Evolutionary conservation across 352 stramenopile genomes (phyloP), one percentile per base, ranked within the genome.

Genomic region (Phytophthora palmivora): DNA sequence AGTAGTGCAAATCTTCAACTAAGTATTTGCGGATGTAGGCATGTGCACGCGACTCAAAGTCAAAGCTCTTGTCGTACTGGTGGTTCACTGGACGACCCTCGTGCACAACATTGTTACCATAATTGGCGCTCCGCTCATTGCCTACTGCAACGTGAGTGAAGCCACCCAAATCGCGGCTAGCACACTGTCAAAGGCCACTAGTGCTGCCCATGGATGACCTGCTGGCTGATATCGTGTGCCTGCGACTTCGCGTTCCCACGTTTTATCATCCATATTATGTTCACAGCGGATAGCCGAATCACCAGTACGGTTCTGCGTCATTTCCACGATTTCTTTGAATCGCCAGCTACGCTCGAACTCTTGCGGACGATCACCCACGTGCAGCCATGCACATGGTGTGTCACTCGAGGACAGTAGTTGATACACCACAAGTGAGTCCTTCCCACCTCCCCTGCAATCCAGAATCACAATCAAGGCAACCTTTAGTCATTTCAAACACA

Each of bases 21-120:
- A 79, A 32, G 36, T 76, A 76, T 50, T 63, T 70, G 18, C 59
- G 55, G 7, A 82, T 79, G 43, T 82, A 82, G 18, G 37, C 47
- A 32, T 79, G 67, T 10, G 57, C 67, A 0, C 51, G 61, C 12
- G 33, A 58, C 28, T 79, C 74, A 47, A 79, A 78, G 24, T 63
- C 57, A 48, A 79, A 82, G 48, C 67, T 78, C 57, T 82, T 82
- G 74, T 82, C 74, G 36, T 76, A 79, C 41, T 80, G 74, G 46
- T 79, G 74, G 52, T 79, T 82, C 33, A 82, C 74, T 4, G 42
- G 28, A 6, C 60, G 59, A 22, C 70, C 70, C 41, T 72, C 52
- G 19, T 78, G 66, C 19, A 51, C 26, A 18, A 82, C 43, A 33
- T 78, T 76, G 45, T 82, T 82, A 46, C 66, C 73, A 28, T 43